phyloP scores from a whole-genome alignment of 1,284 basidiomycete genomes.

The Fomitopsis betulina region DNA sequence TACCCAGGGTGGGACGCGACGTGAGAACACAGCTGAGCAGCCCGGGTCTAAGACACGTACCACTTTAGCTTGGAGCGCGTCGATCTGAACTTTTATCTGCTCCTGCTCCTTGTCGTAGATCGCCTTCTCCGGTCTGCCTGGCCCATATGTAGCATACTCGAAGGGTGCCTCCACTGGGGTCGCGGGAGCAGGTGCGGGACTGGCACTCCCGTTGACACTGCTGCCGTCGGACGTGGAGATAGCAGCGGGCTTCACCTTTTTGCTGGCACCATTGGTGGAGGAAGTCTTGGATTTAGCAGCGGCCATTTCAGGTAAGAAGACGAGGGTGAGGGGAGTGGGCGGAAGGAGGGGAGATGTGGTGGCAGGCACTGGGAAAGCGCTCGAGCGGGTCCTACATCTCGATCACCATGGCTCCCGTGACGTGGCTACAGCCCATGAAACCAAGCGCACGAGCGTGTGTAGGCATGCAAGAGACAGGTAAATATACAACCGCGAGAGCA shows the following conservation, averaged over 20 bases:
- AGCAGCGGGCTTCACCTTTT: constrained; percentile 35
- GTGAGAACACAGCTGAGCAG: neutral
- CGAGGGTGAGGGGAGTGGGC: constrained; percentile 11
- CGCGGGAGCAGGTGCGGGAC: constrained; percentile 42
- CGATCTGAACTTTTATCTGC: constrained; percentile 79
- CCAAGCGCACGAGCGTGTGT: neutral
- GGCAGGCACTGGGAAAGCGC: constrained; percentile 20
- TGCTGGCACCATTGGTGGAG: constrained; percentile 33
- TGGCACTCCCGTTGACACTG: constrained; percentile 14
- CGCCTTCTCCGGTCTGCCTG: constrained; percentile 77
- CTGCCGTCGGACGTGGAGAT: constrained; percentile 26
- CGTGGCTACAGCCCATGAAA: constrained; percentile 16
- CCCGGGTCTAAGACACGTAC: constrained; percentile 44
- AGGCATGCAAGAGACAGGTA: constrained; percentile 6
- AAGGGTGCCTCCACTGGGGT: constrained; percentile 33
- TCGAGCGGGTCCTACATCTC: constrained; percentile 12
- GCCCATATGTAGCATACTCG: constrained; percentile 28
- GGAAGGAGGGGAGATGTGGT: constrained; percentile 24
- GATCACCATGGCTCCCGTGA: constrained; percentile 20
- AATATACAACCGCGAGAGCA: constrained; percentile 6
- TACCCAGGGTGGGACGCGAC: constrained; percentile 27
- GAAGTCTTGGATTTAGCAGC: constrained; percentile 52
- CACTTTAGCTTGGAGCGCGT: constrained; percentile 71
- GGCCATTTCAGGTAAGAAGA: constrained; percentile 30
- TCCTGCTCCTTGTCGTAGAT: constrained; percentile 82